Evolutionary conservation across 768 basidiomycete species (phyloP).

Genomic region (Lactarius indigo): DNA sequence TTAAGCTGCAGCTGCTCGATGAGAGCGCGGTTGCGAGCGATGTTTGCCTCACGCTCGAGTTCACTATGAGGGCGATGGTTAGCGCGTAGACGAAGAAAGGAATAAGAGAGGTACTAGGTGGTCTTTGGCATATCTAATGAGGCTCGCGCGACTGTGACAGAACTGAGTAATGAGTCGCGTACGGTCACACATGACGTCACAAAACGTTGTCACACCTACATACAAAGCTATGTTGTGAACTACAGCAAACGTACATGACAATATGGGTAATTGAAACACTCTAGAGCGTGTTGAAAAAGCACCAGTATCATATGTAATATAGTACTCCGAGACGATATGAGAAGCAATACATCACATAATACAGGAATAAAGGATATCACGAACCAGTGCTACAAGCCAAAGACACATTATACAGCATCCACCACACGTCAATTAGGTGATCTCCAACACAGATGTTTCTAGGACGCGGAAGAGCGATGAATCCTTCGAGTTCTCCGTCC

Average conservation of each 20-base stretch:
- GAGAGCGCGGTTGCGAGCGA: conserved; percentile 73
- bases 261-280: conserved; percentile 20
- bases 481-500: conserved; percentile 80
- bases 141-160: background rate
- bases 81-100: background rate
- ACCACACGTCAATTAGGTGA: conserved; percentile 38
- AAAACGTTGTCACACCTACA: background rate
- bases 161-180: conserved; percentile 8
- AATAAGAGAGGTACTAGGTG: conserved; percentile 21
- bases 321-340: background rate
- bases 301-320: conserved; percentile 13
- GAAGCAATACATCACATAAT: conserved; percentile 20
- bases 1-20: conserved; percentile 68
- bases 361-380: conserved; percentile 24
- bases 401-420: background rate
- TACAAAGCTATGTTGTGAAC: conserved; percentile 7
- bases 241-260: conserved; percentile 21
- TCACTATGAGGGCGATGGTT: conserved; percentile 40
- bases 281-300: background rate
- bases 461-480: conserved; percentile 69
- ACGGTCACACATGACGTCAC: conserved; percentile 9
- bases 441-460: conserved; percentile 76
- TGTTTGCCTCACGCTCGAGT: conserved; percentile 73
- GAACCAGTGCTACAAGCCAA: conserved; percentile 8
- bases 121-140: conserved; percentile 22